Conservation (phyloP, 164 flowering plant species). For the Vitis rupestris region DNA sequence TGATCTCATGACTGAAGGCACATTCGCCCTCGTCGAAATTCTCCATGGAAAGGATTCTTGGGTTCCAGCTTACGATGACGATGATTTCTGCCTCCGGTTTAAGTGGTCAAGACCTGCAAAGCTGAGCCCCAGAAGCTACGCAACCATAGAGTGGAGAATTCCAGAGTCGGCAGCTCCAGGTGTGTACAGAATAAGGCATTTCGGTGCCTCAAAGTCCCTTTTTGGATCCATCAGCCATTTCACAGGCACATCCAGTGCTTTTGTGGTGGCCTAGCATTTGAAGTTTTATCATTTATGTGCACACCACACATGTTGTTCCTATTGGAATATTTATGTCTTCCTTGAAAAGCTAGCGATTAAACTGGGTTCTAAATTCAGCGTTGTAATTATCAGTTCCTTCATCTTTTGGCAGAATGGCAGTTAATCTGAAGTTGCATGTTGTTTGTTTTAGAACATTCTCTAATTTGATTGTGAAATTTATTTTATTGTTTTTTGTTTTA, state of each 20-base stretch:
- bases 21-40: slow-evolving; percentile 81
- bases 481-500: no score
- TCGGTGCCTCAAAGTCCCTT: slow-evolving; percentile 78
- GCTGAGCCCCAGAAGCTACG: slow-evolving; percentile 69
- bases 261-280: slow-evolving; percentile 56
- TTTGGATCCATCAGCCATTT: slow-evolving; percentile 73
- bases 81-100: slow-evolving; percentile 86
- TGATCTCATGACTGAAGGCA: slow-evolving; percentile 95
- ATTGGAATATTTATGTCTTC: no score
- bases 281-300: no score
- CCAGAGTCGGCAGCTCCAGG: slow-evolving; percentile 65
- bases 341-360: no score
- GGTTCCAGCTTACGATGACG: slow-evolving; percentile 90
- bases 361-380: no score
- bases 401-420: no score
- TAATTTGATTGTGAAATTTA: no score
- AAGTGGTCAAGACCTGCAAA: slow-evolving; percentile 85
- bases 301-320: no score
- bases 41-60: slow-evolving; percentile 60
- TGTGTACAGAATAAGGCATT: slow-evolving; percentile 83
- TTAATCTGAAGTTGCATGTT: no score
- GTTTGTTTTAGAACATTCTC: no score
- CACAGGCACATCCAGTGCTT: slow-evolving; percentile 82
- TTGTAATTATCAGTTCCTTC: no score
- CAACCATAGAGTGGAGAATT: slow-evolving; percentile 87